phyloP scores from a whole-genome alignment of 2,329 filamentous ascomycete genomes.

The Xylariales sp. region DNA sequence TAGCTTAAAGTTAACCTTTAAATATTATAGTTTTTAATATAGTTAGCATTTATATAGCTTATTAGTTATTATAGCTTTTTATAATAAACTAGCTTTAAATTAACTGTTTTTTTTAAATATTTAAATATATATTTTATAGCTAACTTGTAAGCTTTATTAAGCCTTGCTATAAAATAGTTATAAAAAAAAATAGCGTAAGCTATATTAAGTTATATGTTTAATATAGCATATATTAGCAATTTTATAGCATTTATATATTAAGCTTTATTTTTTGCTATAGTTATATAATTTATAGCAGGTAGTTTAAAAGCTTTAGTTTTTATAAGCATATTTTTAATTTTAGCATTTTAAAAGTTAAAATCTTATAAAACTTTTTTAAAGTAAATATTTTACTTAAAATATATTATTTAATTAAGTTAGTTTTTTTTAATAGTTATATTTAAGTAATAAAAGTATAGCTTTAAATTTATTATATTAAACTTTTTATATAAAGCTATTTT shows the following conservation, averaged over 20 bases:
- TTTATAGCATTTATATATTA: slow-evolving; percentile 3
- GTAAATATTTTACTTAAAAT: background rate
- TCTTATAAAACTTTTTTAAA: background rate
- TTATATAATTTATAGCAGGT: background rate
- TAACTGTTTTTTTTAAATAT: slow-evolving; percentile 1
- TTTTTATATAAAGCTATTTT: background rate
- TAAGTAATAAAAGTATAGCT: background rate
- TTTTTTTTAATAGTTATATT: background rate
- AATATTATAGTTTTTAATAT: background rate
- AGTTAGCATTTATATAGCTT: background rate
- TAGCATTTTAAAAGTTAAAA: background rate
- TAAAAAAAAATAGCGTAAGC: background rate
- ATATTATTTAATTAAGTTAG: background rate
- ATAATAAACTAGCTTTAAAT: slow-evolving; percentile 1
- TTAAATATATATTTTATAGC: background rate
- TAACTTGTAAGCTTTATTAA: background rate
- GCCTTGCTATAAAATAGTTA: background rate
- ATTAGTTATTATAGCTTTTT: background rate
- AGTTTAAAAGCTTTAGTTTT: slow-evolving; percentile 3
- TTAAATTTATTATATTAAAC: slow-evolving; percentile 3
- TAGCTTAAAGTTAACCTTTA: background rate
- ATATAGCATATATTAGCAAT: slow-evolving; percentile 1
- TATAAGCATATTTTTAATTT: background rate
- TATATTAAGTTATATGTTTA: background rate
- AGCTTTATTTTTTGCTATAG: slow-evolving; percentile 3